Conservation (phyloP, 768 basidiomycete species). For the Leucocoprinus sp. region DNA sequence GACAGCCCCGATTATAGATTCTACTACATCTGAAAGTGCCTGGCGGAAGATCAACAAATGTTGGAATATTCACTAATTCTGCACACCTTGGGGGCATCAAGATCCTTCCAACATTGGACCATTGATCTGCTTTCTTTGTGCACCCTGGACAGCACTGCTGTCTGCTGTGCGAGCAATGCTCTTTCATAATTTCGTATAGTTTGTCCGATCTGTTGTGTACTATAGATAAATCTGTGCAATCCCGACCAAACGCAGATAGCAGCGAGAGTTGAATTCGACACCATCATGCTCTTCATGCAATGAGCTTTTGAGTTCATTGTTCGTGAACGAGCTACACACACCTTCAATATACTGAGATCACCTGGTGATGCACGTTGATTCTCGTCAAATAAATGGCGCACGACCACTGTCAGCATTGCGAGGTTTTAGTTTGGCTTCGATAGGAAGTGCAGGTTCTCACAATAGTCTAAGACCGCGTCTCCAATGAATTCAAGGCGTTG, state of each 20-base stretch:
- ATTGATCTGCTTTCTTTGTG: slow-evolving; percentile 40
- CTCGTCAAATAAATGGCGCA: slow-evolving; percentile 59
- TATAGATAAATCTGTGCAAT: slow-evolving; percentile 53
- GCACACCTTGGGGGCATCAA: slow-evolving; percentile 70
- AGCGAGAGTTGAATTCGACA: slow-evolving; percentile 71
- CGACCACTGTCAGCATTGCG: slow-evolving; percentile 45
- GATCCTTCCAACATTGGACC: slow-evolving; percentile 72
- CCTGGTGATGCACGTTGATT: slow-evolving; percentile 64
- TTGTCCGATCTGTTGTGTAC: slow-evolving; percentile 41
- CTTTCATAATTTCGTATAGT: slow-evolving; percentile 47
- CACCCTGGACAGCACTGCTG: slow-evolving; percentile 40
- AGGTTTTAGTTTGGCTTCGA: slow-evolving; percentile 8
- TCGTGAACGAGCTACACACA: slow-evolving; percentile 17
- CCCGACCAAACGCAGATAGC: slow-evolving; percentile 68
- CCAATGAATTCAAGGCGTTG: slow-evolving; percentile 82
- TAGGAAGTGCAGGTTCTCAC: slow-evolving; percentile 33
- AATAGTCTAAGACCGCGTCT: slow-evolving; percentile 77
- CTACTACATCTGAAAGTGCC: slow-evolving; percentile 74
- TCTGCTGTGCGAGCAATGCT: slow-evolving; percentile 36
- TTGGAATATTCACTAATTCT: neutral
- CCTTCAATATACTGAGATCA: slow-evolving; percentile 74
- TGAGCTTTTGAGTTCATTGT: neutral
- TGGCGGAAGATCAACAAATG: slow-evolving; percentile 21
- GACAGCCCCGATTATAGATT: slow-evolving; percentile 72
- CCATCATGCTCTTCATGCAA: slow-evolving; percentile 64